A percentile compares a stretch with the other conserved stretches of the same genome.
Evolutionary conservation across 306 rosid genomes (phyloP).

Genomic region (Rubus parviflorus): DNA sequence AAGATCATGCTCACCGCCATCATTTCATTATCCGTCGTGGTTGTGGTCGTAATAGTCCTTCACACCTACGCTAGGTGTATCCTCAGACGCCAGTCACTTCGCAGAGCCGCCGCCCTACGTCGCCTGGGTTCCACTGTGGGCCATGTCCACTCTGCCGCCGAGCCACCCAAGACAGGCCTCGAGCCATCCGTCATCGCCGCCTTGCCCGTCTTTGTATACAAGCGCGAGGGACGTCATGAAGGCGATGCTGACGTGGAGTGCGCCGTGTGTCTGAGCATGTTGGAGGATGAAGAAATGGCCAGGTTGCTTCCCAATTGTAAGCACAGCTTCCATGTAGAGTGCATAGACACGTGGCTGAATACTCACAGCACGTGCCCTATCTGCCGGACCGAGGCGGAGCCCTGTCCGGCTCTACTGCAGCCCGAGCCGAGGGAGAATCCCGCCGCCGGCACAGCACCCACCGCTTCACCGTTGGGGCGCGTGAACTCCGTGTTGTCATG

Average conservation of each 20-base stretch:
- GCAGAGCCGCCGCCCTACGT: conserved; percentile 43
- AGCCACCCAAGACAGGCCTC: conserved; percentile 42
- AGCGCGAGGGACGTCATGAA: not conserved
- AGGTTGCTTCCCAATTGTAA: conserved; percentile 60
- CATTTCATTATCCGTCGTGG: conserved; percentile 49
- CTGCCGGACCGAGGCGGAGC: conserved; percentile 55
- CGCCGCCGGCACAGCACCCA: not conserved
- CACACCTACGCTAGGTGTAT: conserved; percentile 70
- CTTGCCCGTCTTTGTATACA: conserved; percentile 48
- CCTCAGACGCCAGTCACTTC: conserved; percentile 65
- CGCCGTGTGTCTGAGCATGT: conserved; percentile 51
- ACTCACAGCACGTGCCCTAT: conserved; percentile 56
- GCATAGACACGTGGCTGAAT: conserved; percentile 61
- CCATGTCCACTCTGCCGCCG: conserved; percentile 22
- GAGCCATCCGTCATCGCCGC: conserved; percentile 37
- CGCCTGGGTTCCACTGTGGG: conserved; percentile 45
- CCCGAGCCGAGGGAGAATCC: conserved; percentile 56
- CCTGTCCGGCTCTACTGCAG: not conserved
- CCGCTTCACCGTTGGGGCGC: conserved; percentile 28
- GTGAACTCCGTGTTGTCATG: conserved; percentile 9
- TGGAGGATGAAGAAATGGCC: conserved; percentile 45
- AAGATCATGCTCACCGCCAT: conserved; percentile 61
- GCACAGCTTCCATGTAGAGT: conserved; percentile 53
- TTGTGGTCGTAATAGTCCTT: conserved; percentile 59
- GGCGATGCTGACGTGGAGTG: conserved; percentile 25